phyloP scores from a whole-genome alignment of 1,284 basidiomycete species.

The Ganoderma meredithae region DNA sequence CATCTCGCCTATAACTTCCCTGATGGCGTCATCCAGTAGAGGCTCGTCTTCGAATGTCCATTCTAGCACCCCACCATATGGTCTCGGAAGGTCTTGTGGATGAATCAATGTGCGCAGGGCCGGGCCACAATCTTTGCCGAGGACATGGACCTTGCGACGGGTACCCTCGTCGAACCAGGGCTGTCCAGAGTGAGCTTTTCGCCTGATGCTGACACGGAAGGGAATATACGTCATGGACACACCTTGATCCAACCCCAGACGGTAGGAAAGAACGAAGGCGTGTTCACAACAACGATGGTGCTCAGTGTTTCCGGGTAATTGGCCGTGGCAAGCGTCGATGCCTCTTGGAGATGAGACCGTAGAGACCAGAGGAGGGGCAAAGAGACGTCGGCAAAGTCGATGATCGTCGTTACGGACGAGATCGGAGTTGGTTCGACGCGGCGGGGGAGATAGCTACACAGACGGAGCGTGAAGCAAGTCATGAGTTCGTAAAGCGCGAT shows the following conservation, averaged over 20 bases:
- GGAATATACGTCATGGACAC: neutral
- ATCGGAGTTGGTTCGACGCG: conserved; percentile 60
- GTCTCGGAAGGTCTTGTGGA: conserved; percentile 61
- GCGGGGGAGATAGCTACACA: conserved; percentile 73
- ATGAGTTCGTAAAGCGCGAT: conserved; percentile 72
- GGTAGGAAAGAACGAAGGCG: conserved; percentile 79
- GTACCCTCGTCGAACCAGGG: conserved; percentile 83
- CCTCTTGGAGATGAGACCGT: conserved; percentile 74
- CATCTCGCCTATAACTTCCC: conserved; percentile 50
- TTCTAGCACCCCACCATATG: conserved; percentile 74
- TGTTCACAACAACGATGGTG: conserved; percentile 73
- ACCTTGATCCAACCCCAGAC: conserved; percentile 85
- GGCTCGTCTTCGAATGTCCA: conserved; percentile 74
- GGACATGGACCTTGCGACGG: conserved; percentile 72
- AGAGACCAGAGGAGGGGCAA: conserved; percentile 72
- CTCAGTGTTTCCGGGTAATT: conserved; percentile 82
- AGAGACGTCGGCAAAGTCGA: conserved; percentile 71
- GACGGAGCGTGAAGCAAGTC: conserved; percentile 65
- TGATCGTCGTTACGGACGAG: conserved; percentile 72
- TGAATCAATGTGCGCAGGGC: conserved; percentile 62
- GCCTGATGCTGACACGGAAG: neutral
- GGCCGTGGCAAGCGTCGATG: conserved; percentile 74
- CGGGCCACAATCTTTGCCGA: conserved; percentile 62
- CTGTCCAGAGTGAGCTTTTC: conserved; percentile 39
- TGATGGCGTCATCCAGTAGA: conserved; percentile 59